phyloP scores from a whole-genome alignment of 306 rosid species.

The Cajanus cajan region DNA sequence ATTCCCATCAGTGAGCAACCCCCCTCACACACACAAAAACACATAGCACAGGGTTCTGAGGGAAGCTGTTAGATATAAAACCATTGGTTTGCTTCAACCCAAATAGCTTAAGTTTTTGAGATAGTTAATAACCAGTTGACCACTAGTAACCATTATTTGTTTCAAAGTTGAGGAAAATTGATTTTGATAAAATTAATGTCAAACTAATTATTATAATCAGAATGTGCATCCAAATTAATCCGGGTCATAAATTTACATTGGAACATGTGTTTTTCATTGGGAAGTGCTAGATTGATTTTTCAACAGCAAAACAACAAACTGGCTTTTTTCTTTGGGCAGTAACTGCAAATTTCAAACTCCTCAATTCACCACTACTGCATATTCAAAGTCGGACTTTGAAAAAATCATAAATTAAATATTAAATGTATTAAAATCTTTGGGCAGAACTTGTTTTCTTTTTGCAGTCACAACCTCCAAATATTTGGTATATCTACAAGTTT shows the following conservation, averaged over 20 bases:
- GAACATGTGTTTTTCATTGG: not conserved
- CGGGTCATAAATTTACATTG: not conserved
- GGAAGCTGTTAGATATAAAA: not conserved
- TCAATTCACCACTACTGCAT: conserved; percentile 10
- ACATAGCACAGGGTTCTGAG: not conserved
- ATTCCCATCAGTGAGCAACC: too few relatives aligned
- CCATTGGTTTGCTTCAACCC: not conserved
- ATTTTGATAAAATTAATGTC: not conserved
- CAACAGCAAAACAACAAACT: not conserved
- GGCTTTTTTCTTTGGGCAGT: too few relatives aligned
- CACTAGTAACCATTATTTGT: not conserved
- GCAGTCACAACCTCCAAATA: not conserved
- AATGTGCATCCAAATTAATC: not conserved
- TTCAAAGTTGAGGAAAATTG: not conserved
- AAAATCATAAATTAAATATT: not conserved
- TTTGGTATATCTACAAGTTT: too few relatives aligned
- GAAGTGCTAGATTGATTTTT: not conserved
- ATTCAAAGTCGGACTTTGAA: not conserved
- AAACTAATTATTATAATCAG: not conserved
- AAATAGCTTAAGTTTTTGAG: not conserved
- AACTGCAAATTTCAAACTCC: not conserved
- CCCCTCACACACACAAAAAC: too few relatives aligned
- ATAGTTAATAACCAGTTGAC: not conserved
- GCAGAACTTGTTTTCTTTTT: not conserved
- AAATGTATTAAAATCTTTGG: not conserved